phyloP scores from a whole-genome alignment of 768 basidiomycete genomes.

The Cystofilobasidium capitatum region DNA sequence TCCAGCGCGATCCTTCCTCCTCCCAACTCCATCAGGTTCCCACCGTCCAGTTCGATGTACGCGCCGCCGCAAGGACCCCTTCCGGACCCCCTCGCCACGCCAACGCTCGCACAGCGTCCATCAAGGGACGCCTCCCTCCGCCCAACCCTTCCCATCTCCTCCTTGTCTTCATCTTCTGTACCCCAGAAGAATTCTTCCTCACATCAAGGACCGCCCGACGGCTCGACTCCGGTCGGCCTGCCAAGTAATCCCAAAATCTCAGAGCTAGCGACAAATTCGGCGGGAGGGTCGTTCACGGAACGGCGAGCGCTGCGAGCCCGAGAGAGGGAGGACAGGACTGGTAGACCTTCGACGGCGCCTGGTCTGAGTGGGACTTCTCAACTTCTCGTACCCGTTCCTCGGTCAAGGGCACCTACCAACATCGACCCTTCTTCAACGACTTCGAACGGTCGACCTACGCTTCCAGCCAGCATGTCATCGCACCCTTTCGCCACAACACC shows the following conservation, averaged over 20 bases:
- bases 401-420: neutral
- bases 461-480: constrained; percentile 2
- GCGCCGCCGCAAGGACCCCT: neutral
- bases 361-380: neutral
- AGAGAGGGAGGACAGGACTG: constrained; percentile 8
- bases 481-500: constrained; percentile 26
- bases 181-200: no score
- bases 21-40: neutral
- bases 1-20: neutral
- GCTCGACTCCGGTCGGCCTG: neutral
- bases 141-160: neutral
- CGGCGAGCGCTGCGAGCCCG: constrained; percentile 12
- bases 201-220: neutral
- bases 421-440: neutral
- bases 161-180: neutral
- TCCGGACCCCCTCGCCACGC: neutral
- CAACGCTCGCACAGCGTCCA: neutral
- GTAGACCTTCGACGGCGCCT: neutral
- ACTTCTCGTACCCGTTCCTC: neutral
- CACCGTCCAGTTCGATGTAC: neutral
- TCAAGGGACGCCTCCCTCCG: neutral
- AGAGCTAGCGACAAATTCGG: neutral
- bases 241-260: neutral
- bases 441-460: constrained; percentile 18
- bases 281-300: constrained; percentile 26